phyloP scores from a whole-genome alignment of 805 yeast species.

The Wickerhamiella bombiphila region DNA sequence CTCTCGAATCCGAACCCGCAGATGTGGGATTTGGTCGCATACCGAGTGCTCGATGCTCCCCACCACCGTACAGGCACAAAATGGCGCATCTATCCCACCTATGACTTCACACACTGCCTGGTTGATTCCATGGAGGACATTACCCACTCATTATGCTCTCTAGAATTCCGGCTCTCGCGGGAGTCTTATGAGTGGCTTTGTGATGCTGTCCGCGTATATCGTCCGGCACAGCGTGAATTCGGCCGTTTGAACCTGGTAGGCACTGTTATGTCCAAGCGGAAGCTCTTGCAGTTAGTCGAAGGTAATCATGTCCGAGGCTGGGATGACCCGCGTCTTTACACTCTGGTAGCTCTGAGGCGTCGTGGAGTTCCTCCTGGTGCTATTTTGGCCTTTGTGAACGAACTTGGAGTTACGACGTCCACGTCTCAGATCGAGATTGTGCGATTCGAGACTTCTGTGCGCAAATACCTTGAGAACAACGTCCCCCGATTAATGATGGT shows the following conservation, averaged over 20 bases:
- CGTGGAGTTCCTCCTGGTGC: conserved; percentile 99
- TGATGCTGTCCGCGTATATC: conserved; percentile 83
- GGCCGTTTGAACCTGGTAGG: conserved; percentile 94
- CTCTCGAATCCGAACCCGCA: conserved; percentile 84
- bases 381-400: conserved; percentile 78
- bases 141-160: conserved; percentile 89
- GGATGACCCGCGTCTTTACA: conserved; percentile 96
- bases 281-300: conserved; percentile 81
- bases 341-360: conserved; percentile 86
- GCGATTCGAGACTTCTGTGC: conserved; percentile 78
- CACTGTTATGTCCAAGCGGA: conserved; percentile 86
- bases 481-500: conserved; percentile 94
- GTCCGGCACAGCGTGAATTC: conserved; percentile 98
- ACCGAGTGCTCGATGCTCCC: conserved; percentile 79
- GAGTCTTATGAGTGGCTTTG: conserved; percentile 98
- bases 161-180: conserved; percentile 82
- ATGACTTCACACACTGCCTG: conserved; percentile 97
- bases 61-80: conserved; percentile 95
- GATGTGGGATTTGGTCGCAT: conserved; percentile 99
- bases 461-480: conserved; percentile 74
- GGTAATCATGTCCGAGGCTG: conserved; percentile 78
- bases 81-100: conserved; percentile 98
- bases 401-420: conserved; percentile 91
- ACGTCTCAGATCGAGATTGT: conserved; percentile 81
- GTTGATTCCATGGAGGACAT: conserved; percentile 96